These are phyloP conservation scores for Hsuehochloa calcarea DNA, from an alignment of 176 grass and related monocot genomes.

Conservation along the genomic window DNA sequence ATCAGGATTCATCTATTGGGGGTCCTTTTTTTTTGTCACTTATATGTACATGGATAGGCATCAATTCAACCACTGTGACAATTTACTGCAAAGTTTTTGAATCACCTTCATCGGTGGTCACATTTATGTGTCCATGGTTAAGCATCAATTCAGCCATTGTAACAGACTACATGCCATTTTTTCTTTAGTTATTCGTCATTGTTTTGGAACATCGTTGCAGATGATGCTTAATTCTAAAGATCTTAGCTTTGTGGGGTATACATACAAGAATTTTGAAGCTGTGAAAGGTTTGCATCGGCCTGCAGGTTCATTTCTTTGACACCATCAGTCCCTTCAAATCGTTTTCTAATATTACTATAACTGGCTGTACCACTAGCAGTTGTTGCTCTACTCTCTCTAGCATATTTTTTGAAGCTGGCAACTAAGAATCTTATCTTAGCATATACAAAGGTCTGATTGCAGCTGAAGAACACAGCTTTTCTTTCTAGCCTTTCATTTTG, in stretches of 20 bases:
- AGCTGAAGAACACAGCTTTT: background rate
- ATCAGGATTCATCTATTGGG: background rate
- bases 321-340: background rate
- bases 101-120: conserved; percentile 3
- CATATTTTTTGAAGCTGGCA: background rate
- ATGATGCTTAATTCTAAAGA: conserved; percentile 59
- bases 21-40: background rate
- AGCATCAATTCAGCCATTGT: background rate
- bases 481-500: background rate
- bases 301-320: conserved; percentile 22
- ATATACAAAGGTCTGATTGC: background rate
- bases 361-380: background rate
- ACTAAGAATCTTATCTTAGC: background rate
- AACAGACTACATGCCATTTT: conserved; percentile 4
- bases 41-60: background rate
- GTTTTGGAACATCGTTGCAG: conserved; percentile 34
- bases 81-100: background rate
- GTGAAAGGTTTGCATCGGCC: conserved; percentile 47
- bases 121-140: conserved; percentile 10
- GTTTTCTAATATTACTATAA: background rate
- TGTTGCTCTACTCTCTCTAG: background rate
- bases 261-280: conserved; percentile 66
- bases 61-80: background rate
- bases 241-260: conserved; percentile 65
- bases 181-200: conserved; percentile 3